Evolutionary conservation across 225 moss, liverwort and hornwort genomes (phyloP).

Genomic region (Polytrichum formosum): DNA sequence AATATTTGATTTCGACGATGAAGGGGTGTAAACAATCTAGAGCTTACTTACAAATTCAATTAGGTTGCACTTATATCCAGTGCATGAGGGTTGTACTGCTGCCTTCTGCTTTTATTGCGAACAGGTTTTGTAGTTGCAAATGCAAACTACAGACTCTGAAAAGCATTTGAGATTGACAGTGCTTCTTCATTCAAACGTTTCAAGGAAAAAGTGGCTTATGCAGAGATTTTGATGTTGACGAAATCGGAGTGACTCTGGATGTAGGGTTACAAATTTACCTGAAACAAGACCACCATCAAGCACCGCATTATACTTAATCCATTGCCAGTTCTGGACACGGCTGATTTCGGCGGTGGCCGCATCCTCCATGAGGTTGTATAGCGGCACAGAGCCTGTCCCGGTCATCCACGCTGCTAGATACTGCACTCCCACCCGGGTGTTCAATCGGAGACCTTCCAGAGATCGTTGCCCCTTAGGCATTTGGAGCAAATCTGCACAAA

Average conservation of each 20-base stretch:
- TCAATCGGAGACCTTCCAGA: constrained; percentile 66
- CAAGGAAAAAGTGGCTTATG: too few relatives aligned
- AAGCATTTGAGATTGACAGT: neutral
- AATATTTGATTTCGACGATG: too few relatives aligned
- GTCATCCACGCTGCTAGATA: constrained; percentile 82
- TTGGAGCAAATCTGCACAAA: constrained; percentile 51
- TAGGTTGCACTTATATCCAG: too few relatives aligned
- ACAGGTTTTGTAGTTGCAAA: too few relatives aligned
- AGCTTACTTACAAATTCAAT: too few relatives aligned
- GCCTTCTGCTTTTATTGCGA: too few relatives aligned
- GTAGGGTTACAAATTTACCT: constrained; percentile 22
- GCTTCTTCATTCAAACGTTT: too few relatives aligned
- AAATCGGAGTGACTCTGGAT: neutral
- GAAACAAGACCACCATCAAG: constrained; percentile 61
- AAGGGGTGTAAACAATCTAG: too few relatives aligned
- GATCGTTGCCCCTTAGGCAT: constrained; percentile 67
- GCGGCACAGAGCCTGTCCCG: constrained; percentile 77
- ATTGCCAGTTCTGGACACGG: constrained; percentile 90
- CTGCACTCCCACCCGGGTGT: constrained; percentile 77
- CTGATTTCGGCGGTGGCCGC: constrained; percentile 88
- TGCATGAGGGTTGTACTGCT: too few relatives aligned
- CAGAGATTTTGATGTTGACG: too few relatives aligned
- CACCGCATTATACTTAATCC: constrained; percentile 69
- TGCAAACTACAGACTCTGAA: too few relatives aligned
- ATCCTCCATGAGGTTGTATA: constrained; percentile 91